phyloP scores from a whole-genome alignment of 305 asterid genomes.

The Fraxinus floribunda region DNA sequence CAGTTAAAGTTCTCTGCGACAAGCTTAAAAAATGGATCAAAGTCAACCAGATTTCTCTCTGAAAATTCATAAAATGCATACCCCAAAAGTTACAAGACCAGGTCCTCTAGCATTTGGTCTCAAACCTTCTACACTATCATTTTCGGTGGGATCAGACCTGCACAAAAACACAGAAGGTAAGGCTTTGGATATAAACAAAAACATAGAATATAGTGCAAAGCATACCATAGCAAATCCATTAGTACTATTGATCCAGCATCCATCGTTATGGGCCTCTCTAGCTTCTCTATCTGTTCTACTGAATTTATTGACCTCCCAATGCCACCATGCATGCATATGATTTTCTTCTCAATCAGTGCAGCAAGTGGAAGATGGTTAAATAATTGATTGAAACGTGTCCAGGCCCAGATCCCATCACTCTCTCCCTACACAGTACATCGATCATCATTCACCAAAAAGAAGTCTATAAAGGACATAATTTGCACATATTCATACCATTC shows the following conservation, averaged over 20 bases:
- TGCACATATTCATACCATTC: slow-evolving; percentile 21
- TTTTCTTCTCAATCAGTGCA: slow-evolving; percentile 94
- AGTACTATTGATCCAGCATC: slow-evolving; percentile 95
- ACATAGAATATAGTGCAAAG: slow-evolving; percentile 27
- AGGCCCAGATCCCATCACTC: slow-evolving; percentile 98
- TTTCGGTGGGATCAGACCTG: slow-evolving; percentile 96
- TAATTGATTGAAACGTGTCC: slow-evolving; percentile 95
- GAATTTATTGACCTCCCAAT: slow-evolving; percentile 95
- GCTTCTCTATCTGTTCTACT: slow-evolving; percentile 96
- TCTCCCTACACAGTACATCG: slow-evolving; percentile 69
- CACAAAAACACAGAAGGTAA: slow-evolving; percentile 18
- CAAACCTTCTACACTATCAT: slow-evolving; percentile 13
- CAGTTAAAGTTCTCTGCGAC: neutral
- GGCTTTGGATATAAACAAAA: slow-evolving; percentile 13
- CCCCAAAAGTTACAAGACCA: slow-evolving; percentile 7
- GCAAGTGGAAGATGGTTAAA: slow-evolving; percentile 96
- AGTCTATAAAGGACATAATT: neutral
- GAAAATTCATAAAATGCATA: neutral
- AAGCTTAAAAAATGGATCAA: neutral
- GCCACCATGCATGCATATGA: slow-evolving; percentile 99
- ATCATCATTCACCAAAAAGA: slow-evolving; percentile 24
- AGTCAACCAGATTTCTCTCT: neutral
- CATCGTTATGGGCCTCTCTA: slow-evolving; percentile 99
- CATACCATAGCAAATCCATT: slow-evolving; percentile 90
- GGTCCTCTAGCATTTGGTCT: slow-evolving; percentile 28